Percentiles rank a stretch among this genome's conserved stretches.
Conservation (phyloP, 1,284 basidiomycete genomes). For the Schizophyllum commune region DNA sequence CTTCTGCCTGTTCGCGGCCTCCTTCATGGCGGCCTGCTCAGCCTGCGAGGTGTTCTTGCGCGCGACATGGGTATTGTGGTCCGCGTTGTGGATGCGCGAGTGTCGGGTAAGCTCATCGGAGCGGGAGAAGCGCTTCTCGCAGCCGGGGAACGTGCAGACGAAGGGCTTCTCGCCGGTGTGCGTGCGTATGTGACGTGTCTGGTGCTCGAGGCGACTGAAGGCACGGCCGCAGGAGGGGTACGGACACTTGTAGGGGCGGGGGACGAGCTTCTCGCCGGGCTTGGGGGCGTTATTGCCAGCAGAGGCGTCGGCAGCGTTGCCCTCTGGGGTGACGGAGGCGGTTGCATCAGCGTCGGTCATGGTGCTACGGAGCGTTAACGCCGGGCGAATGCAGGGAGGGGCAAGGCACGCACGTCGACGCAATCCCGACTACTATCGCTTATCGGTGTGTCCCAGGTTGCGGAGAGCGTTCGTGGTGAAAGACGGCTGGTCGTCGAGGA, state of each 20-base stretch:
- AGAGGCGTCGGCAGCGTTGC: background rate
- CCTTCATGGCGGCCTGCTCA: background rate
- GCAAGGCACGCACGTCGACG: background rate
- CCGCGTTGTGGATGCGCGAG: constrained; percentile 79
- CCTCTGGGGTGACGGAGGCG: background rate
- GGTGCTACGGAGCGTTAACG: background rate
- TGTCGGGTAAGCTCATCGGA: constrained; percentile 97
- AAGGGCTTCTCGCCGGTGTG: constrained; percentile 99
- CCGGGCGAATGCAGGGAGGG: background rate
- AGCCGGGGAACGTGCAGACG: constrained; percentile 86
- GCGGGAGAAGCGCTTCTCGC: constrained; percentile 96
- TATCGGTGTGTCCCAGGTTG: background rate
- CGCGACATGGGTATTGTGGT: constrained; percentile 29
- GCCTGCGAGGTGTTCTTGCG: background rate
- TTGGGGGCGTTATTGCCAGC: background rate
- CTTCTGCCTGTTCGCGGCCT: background rate
- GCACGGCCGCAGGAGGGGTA: constrained; percentile 87
- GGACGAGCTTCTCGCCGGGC: constrained; percentile 34
- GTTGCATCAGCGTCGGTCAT: background rate
- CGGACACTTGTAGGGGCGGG: constrained; percentile 92
- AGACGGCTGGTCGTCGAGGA: background rate
- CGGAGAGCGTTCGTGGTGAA: background rate
- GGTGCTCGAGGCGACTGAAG: constrained; percentile 89
- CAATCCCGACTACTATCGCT: background rate
- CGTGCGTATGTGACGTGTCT: constrained; percentile 97